Percentiles rank a stretch among this genome's conserved stretches.
phyloP scores from a whole-genome alignment of 2,329 filamentous ascomycete genomes.

The Ophiocordyceps sinensis region DNA sequence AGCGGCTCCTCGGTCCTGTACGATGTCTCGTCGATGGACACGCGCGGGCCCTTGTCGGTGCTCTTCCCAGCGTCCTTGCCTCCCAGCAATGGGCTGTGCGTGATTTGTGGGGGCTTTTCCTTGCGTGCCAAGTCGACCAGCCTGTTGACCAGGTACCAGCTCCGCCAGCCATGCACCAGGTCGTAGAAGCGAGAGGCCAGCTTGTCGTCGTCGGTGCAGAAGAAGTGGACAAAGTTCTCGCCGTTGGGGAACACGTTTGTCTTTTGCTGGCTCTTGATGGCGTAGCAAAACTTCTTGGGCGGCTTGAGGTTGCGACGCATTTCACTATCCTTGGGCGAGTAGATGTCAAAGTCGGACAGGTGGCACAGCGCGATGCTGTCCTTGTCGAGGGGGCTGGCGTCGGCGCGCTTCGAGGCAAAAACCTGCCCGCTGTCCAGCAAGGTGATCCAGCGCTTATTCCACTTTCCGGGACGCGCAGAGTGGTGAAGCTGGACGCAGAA shows the following conservation, averaged over 20 bases:
- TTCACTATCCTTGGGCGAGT: conserved; percentile 57
- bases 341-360: conserved; percentile 85
- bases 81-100: not conserved
- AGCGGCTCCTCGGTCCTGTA: conserved; percentile 2
- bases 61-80: conserved; percentile 1
- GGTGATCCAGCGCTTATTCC: conserved; percentile 73
- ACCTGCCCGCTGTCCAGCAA: conserved; percentile 62
- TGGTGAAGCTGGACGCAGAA: conserved; percentile 62
- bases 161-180: conserved; percentile 68
- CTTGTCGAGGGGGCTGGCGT: conserved; percentile 46
- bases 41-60: conserved; percentile 22
- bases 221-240: conserved; percentile 84
- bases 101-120: conserved; percentile 8
- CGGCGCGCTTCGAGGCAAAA: conserved; percentile 52
- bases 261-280: conserved; percentile 86
- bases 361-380: conserved; percentile 63
- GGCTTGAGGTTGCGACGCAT: conserved; percentile 59
- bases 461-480: conserved; percentile 69
- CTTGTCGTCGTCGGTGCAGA: conserved; percentile 60
- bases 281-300: conserved; percentile 74
- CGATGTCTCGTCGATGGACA: conserved; percentile 12
- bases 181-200: conserved; percentile 56
- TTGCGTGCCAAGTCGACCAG: conserved; percentile 35
- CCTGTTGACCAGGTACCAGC: conserved; percentile 76
- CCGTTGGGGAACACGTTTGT: conserved; percentile 68